These are phyloP conservation scores for Boletus rufocinnamomeus DNA, from an alignment of 768 basidiomycete genomes.

Conservation along the genomic window DNA sequence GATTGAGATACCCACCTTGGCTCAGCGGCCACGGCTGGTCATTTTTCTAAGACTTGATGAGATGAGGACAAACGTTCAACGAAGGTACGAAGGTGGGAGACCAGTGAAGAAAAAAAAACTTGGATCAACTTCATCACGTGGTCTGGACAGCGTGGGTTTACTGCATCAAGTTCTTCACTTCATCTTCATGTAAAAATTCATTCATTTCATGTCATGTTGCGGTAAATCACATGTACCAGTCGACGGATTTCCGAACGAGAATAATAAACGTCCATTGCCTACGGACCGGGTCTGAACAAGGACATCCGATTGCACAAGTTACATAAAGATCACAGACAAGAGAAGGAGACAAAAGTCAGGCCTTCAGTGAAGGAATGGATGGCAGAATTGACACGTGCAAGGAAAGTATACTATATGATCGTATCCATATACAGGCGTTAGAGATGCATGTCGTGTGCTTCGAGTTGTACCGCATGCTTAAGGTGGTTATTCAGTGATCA, in stretches of 20 bases:
- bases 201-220: too few species aligned
- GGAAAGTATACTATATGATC: constrained; percentile 16
- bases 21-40: neutral
- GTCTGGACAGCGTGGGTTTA: neutral
- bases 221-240: neutral
- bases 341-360: neutral
- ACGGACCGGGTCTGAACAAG: neutral
- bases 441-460: neutral
- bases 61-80: neutral
- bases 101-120: neutral
- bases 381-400: constrained; percentile 4
- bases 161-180: too few species aligned
- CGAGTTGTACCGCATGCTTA: neutral
- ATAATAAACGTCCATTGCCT: neutral
- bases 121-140: constrained; percentile 6
- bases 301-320: constrained; percentile 7
- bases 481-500: constrained; percentile 63
- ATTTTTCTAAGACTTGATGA: neutral
- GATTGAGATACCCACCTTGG: constrained; percentile 6
- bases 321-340: constrained; percentile 16
- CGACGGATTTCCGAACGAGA: neutral
- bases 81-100: too few species aligned
- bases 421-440: constrained; percentile 14
- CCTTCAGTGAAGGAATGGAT: constrained; percentile 2
- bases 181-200: too few species aligned